Conservation (phyloP, 768 basidiomycete genomes). For the Mrakia hoshinonis region DNA sequence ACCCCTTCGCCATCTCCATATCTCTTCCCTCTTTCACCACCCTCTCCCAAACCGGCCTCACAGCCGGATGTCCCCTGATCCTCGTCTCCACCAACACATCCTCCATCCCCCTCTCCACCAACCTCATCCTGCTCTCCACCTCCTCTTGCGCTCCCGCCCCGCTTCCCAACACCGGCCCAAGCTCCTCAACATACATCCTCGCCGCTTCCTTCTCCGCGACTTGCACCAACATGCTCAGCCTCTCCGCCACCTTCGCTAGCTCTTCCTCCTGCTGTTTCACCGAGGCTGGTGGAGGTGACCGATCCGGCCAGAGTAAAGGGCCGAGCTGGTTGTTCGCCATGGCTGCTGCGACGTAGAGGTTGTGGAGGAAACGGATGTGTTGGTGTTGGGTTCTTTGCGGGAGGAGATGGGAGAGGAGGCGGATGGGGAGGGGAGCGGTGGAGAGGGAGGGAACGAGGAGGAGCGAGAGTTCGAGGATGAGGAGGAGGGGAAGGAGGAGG, state of each 20-base stretch:
- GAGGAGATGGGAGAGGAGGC: constrained; percentile 9
- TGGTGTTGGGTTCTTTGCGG: constrained; percentile 20
- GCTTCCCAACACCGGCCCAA: neutral
- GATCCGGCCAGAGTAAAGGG: constrained; percentile 2
- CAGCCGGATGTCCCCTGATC: constrained; percentile 23
- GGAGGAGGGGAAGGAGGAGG: constrained; percentile 17
- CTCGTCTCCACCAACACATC: constrained; percentile 22
- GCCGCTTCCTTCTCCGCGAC: constrained; percentile 13
- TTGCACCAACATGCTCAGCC: constrained; percentile 2
- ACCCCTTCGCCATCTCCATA: neutral
- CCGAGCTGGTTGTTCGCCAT: constrained; percentile 26
- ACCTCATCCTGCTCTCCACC: neutral
- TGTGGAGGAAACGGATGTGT: constrained; percentile 24
- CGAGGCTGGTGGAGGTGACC: neutral
- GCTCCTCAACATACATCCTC: neutral
- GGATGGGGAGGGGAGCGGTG: constrained; percentile 2
- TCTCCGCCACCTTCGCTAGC: neutral
- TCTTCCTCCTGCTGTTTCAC: constrained; percentile 1
- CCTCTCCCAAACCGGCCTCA: constrained; percentile 23
- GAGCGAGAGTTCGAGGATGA: constrained; percentile 27
- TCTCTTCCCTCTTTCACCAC: neutral
- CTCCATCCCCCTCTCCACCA: constrained; percentile 13
- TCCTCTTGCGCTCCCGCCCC: too few species aligned
- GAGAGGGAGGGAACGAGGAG: constrained; percentile 6
- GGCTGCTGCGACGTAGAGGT: neutral